phyloP scores from a whole-genome alignment of 1,284 basidiomycete species.

The Ganoderma boninense region DNA sequence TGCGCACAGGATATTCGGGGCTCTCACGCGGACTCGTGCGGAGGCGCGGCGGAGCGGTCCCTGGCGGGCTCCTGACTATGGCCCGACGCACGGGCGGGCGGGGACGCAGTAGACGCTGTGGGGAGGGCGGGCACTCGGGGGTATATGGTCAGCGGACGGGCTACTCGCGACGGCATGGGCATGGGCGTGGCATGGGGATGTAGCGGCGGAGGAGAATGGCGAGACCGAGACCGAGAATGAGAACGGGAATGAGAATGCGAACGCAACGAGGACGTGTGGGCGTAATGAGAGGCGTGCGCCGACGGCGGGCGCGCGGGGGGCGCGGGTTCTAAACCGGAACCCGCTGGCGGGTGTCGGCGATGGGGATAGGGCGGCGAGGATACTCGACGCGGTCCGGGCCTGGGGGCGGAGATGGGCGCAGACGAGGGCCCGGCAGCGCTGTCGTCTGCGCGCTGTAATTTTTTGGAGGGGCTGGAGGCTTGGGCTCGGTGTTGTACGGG shows the following conservation, averaged over 20 bases:
- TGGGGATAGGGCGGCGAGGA: conserved; percentile 35
- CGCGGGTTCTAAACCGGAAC: conserved; percentile 27
- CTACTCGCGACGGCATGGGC: conserved; percentile 2
- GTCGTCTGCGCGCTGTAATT: conserved; percentile 61
- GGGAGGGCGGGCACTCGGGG: conserved; percentile 8
- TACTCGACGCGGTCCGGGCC: conserved; percentile 42
- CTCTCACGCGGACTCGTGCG: conserved; percentile 23
- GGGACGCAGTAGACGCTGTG: conserved; percentile 8
- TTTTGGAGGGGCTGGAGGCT: conserved; percentile 48
- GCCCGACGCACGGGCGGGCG: conserved; percentile 6
- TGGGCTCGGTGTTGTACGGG: conserved; percentile 37
- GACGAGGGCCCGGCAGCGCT: conserved; percentile 57
- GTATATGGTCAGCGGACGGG: conserved; percentile 10
- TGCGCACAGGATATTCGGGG: neutral
- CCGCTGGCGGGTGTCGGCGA: conserved; percentile 34
- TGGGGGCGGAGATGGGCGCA: conserved; percentile 49
- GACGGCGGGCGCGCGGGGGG: conserved; percentile 10
- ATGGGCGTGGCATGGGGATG: neutral
- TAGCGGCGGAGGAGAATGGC: neutral
- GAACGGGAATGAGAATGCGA: conserved; percentile 8
- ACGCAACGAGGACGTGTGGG: neutral
- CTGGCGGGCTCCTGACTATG: conserved; percentile 1
- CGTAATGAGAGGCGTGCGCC: neutral
- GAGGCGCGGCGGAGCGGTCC: conserved; percentile 18
- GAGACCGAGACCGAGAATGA: conserved; percentile 9